These are phyloP conservation scores for Aureobasidium sp. DNA, from an alignment of 2,329 filamentous ascomycete genomes.

Conservation along the genomic window DNA sequence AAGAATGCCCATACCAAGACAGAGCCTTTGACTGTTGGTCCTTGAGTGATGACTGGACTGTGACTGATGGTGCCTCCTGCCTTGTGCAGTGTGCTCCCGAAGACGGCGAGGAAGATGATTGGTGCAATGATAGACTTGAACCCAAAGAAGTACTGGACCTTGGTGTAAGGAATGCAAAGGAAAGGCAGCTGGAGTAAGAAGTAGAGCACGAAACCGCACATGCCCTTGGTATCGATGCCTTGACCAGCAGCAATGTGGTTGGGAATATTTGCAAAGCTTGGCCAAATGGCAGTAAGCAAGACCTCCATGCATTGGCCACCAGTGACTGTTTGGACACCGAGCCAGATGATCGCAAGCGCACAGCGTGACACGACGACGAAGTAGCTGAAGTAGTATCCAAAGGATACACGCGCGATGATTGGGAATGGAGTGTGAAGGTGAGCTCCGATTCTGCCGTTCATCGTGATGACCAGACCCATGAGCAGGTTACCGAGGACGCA, in stretches of 20 bases:
- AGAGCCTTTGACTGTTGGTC: conserved; percentile 21
- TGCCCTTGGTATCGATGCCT: conserved; percentile 37
- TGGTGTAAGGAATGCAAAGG: conserved; percentile 20
- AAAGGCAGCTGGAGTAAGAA: conserved; percentile 21
- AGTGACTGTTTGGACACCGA: conserved; percentile 48
- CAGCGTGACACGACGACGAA: conserved; percentile 47
- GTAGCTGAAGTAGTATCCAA: conserved; percentile 52
- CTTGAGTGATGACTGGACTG: conserved; percentile 20
- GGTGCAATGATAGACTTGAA: conserved; percentile 20
- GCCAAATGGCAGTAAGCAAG: conserved; percentile 51
- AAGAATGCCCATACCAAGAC: conserved; percentile 26
- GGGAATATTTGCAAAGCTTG: conserved; percentile 29
- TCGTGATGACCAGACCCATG: conserved; percentile 35
- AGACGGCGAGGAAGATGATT: conserved; percentile 22
- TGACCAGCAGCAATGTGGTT: conserved; percentile 34
- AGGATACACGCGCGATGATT: conserved; percentile 48
- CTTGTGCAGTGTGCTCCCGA: conserved; percentile 18
- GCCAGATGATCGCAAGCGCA: conserved; percentile 50
- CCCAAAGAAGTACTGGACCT: conserved; percentile 22
- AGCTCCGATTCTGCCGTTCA: conserved; percentile 45
- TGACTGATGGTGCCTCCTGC: conserved; percentile 21
- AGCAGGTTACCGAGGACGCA: conserved; percentile 20
- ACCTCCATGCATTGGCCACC: conserved; percentile 49
- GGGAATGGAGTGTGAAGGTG: conserved; percentile 49
- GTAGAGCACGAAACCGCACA: conserved; percentile 37